Evolutionary conservation across 176 grass and related monocot genomes (phyloP), one percentile per base, ranked within the genome.

Genomic region (Coix lacrymajobi): DNA sequence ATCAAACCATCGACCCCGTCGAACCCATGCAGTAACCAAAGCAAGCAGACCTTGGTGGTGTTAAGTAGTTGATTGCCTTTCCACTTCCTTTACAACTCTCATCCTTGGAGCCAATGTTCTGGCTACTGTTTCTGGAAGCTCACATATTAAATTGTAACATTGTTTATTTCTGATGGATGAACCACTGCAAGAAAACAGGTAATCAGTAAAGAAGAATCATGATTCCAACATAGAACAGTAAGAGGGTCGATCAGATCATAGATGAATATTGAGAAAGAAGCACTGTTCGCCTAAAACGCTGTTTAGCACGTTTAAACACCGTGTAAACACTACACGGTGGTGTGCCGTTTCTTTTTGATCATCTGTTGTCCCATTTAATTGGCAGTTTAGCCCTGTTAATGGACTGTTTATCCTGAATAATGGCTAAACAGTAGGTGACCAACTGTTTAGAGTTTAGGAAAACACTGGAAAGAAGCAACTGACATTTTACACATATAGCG

Each of bases 81-180:
- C 97, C 97, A 52, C 91, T 99, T 87, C 97, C 97, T 88, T 99
- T 34, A 94, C 91, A 80, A 96, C 91, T 81, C 93, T 79, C 97
- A 99, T 99, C 79, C 97, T 94, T 60, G 97, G 97, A 57, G 93
- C 96, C 80, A 98, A 88, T 77, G 93, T 95, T 68, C 96, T 93
- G 69, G 96, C 96, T 62, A 98, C 96, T 84, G 96, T 98, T 88
- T 98, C 96, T 54, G 96, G 96, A 80, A 98, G 96, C 89, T 98
- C 96, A 0, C 96, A 98, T 73, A 98, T 98, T 76, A 98, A 87
- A 69, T 98, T 98, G 83, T n/a, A 98, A 98, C 96, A 98, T 89
- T 98, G 91, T 80, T 99, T 99, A 78, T 99, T 99, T 77, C 87
- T 93, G 80, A 99, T 77, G 65, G 93, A 88, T 77, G 97, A 99